phyloP scores from a whole-genome alignment of 2,329 filamentous ascomycete genomes.

The Fusarium algeriense region DNA sequence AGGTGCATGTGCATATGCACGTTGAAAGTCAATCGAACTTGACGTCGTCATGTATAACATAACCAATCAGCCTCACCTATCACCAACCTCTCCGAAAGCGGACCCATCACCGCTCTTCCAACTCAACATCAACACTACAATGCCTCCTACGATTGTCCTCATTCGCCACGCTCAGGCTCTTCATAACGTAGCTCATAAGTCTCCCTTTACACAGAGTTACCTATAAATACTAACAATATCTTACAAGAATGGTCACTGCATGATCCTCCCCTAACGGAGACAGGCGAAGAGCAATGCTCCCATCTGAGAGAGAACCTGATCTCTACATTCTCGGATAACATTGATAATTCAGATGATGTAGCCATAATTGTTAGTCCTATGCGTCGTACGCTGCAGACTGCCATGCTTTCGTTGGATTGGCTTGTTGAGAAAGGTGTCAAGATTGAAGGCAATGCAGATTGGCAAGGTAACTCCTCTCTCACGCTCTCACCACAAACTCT shows the following conservation, averaged over 20 bases:
- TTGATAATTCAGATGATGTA: constrained; percentile 51
- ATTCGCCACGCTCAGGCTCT: constrained; percentile 86
- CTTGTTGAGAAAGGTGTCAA: constrained; percentile 66
- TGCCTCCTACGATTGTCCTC: constrained; percentile 76
- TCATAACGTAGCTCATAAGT: constrained; percentile 68
- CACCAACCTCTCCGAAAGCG: constrained; percentile 17
- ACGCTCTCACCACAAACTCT: not conserved
- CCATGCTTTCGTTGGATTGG: constrained; percentile 68
- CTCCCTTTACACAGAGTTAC: not conserved
- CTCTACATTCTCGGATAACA: constrained; percentile 53
- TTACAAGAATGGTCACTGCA: constrained; percentile 61
- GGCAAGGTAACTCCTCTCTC: constrained; percentile 67
- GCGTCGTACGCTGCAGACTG: constrained; percentile 74
- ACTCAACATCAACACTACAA: constrained; percentile 43
- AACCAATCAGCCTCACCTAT: not conserved
- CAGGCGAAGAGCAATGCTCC: constrained; percentile 63
- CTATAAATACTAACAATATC: constrained; percentile 14
- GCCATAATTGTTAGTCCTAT: constrained; percentile 74
- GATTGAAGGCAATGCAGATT: constrained; percentile 69
- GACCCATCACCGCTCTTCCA: constrained; percentile 1
- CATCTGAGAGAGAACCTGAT: constrained; percentile 58
- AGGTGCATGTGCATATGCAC: not conserved
- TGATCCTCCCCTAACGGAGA: constrained; percentile 64
- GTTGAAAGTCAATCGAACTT: not conserved
- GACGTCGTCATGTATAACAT: not conserved